A percentile compares a stretch with the other conserved stretches of the same genome.
Evolutionary conservation across 2,329 filamentous ascomycete species (phyloP).

Genomic region (Penicillium psychrosexuale): DNA sequence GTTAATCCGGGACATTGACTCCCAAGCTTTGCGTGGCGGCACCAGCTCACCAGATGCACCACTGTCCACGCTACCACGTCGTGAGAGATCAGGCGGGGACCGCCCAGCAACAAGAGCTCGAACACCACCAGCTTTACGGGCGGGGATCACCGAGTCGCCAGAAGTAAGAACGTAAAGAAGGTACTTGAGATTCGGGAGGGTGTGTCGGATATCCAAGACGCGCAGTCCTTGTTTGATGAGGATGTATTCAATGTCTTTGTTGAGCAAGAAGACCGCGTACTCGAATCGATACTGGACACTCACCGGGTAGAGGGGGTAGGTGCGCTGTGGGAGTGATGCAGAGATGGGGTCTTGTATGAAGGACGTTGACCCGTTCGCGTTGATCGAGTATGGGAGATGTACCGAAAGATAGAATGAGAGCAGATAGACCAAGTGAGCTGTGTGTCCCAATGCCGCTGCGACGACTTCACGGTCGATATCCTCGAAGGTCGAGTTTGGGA

Average conservation of each 20-base stretch:
- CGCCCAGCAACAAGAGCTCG: conserved; percentile 44
- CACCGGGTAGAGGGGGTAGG: conserved; percentile 77
- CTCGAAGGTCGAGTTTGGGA: conserved; percentile 78
- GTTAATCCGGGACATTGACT: conserved; percentile 28
- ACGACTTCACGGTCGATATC: conserved; percentile 65
- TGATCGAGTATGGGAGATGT: conserved; percentile 76
- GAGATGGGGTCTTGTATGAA: conserved; percentile 72
- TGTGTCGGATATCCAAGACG: conserved; percentile 86
- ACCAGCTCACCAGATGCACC: conserved; percentile 31
- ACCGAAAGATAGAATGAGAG: conserved; percentile 79
- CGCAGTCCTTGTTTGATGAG: conserved; percentile 66
- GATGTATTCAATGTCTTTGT: conserved; percentile 83
- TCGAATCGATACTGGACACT: conserved; percentile 86
- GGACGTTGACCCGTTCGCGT: conserved; percentile 68
- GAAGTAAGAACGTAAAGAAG: conserved; percentile 85
- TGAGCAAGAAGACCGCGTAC: conserved; percentile 93
- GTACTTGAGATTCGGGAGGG: conserved; percentile 90
- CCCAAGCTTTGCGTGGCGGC: conserved; percentile 27
- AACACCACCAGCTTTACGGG: conserved; percentile 54
- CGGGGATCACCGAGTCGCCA: conserved; percentile 62
- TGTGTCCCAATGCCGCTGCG: conserved; percentile 77
- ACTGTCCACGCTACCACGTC: conserved; percentile 43
- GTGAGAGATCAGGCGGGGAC: conserved; percentile 38
- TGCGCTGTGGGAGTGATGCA: conserved; percentile 53
- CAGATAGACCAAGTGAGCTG: conserved; percentile 69